Percentiles rank a stretch among this genome's conserved stretches.
Evolutionary conservation across 208 protist species (phyloP).

Genomic region (Vickermania ingenoplastis): DNA sequence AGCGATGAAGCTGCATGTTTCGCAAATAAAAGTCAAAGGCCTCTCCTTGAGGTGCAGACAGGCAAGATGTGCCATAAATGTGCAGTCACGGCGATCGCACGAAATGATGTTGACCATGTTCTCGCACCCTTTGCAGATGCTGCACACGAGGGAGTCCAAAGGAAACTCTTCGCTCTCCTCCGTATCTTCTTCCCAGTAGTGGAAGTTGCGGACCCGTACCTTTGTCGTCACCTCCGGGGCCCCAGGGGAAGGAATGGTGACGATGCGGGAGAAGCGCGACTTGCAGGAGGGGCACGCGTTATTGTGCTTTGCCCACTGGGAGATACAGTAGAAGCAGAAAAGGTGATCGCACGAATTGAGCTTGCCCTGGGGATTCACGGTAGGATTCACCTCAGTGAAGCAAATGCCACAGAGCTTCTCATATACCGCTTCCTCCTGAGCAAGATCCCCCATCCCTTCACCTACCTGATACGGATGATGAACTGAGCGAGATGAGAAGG

Average conservation of each 20-base stretch:
- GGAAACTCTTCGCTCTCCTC: slow-evolving; percentile 7
- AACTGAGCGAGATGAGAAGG: too few relatives aligned
- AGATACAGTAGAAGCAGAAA: slow-evolving; percentile 81
- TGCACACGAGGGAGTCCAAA: slow-evolving; percentile 22
- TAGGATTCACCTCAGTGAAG: slow-evolving; percentile 57
- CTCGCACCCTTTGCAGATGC: slow-evolving; percentile 39
- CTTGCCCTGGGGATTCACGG: slow-evolving; percentile 64
- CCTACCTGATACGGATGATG: background rate
- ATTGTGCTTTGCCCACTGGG: slow-evolving; percentile 68
- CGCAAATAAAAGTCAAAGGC: slow-evolving; percentile 65
- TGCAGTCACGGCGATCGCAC: slow-evolving; percentile 71
- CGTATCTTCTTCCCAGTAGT: slow-evolving; percentile 22
- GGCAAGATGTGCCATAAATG: slow-evolving; percentile 63
- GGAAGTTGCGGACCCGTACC: slow-evolving; percentile 72
- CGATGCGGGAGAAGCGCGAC: slow-evolving; percentile 74
- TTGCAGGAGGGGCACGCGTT: slow-evolving; percentile 85
- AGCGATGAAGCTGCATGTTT: slow-evolving; percentile 15
- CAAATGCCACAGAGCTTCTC: slow-evolving; percentile 72
- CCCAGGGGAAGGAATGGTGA: slow-evolving; percentile 11
- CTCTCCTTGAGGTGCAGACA: slow-evolving; percentile 51
- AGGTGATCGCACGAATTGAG: slow-evolving; percentile 81
- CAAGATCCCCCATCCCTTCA: background rate
- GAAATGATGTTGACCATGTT: slow-evolving; percentile 76
- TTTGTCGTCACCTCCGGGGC: slow-evolving; percentile 27
- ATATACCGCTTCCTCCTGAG: slow-evolving; percentile 12